Percentiles rank a stretch among this genome's conserved stretches.
Conservation (phyloP, 495 filamentous ascomycete species). For the Lasiosphaeriaceae sp. region DNA sequence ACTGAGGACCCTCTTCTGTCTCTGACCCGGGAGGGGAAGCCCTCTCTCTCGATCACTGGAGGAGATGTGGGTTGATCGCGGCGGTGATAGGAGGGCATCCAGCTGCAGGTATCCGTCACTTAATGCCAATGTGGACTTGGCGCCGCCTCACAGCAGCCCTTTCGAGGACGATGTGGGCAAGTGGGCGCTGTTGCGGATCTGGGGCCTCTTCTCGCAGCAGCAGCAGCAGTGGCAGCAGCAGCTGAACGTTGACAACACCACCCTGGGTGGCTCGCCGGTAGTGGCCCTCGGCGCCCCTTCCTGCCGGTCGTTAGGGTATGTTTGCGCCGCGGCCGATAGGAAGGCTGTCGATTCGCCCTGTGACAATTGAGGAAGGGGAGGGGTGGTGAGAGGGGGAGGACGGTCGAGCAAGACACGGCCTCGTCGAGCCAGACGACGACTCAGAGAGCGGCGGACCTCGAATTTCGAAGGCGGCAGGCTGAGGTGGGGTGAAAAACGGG, state of each 20-base stretch:
- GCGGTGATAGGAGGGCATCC: conserved; percentile 27
- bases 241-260: background rate
- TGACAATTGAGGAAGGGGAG: too few species aligned
- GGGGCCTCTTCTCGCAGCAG: background rate
- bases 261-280: background rate
- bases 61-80: conserved; percentile 11
- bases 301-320: too few species aligned
- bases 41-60: background rate
- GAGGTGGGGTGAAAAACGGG: too few species aligned
- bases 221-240: too few species aligned
- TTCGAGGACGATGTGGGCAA: background rate
- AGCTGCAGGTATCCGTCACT: conserved; percentile 33
- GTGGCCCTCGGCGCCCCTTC: background rate
- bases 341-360: too few species aligned
- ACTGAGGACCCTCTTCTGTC: conserved; percentile 18
- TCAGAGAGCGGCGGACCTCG: too few species aligned
- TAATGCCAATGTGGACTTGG: conserved; percentile 30
- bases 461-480: too few species aligned
- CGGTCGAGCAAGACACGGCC: too few species aligned
- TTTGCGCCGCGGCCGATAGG: too few species aligned
- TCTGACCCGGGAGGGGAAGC: background rate
- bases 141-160: conserved; percentile 17
- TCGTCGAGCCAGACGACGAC: too few species aligned
- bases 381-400: too few species aligned
- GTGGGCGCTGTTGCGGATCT: background rate